Percentiles rank a stretch among this genome's conserved stretches.
Evolutionary conservation across 306 rosid species (phyloP).

Genomic region (Benincasa hispida): DNA sequence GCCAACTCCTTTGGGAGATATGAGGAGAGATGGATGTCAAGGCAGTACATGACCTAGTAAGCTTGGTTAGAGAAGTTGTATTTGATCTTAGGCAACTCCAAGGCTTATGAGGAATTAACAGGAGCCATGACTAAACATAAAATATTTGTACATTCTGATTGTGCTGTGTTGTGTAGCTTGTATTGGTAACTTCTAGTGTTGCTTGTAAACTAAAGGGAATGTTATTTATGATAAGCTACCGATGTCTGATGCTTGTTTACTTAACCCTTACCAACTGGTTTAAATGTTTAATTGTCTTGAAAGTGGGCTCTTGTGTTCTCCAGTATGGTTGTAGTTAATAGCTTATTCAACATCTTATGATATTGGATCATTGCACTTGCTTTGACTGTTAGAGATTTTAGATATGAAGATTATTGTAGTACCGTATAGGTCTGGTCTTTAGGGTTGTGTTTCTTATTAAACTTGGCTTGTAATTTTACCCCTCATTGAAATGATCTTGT

Average conservation of each 20-base stretch:
- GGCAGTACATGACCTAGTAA: slow-evolving; percentile 35
- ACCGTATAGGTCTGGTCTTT: not conserved
- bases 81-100: not conserved
- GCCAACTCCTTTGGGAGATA: slow-evolving; percentile 50
- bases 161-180: not conserved
- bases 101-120: not conserved
- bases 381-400: not conserved
- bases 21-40: slow-evolving; percentile 60
- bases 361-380: not conserved
- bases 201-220: not conserved
- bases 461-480: not conserved
- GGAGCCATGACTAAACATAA: not conserved
- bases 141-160: slow-evolving; percentile 1
- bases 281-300: not conserved
- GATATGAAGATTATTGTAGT: not conserved
- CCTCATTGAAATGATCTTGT: not conserved
- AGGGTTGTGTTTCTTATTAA: not conserved
- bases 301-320: not conserved
- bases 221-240: not conserved
- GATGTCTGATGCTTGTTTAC: not conserved
- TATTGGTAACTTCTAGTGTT: not conserved
- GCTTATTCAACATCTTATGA: not conserved
- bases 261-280: not conserved
- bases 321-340: not conserved
- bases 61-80: slow-evolving; percentile 6